These are phyloP conservation scores for Aegilops speltoides DNA, from an alignment of 176 grass and related monocot species.

Conservation along the genomic window DNA sequence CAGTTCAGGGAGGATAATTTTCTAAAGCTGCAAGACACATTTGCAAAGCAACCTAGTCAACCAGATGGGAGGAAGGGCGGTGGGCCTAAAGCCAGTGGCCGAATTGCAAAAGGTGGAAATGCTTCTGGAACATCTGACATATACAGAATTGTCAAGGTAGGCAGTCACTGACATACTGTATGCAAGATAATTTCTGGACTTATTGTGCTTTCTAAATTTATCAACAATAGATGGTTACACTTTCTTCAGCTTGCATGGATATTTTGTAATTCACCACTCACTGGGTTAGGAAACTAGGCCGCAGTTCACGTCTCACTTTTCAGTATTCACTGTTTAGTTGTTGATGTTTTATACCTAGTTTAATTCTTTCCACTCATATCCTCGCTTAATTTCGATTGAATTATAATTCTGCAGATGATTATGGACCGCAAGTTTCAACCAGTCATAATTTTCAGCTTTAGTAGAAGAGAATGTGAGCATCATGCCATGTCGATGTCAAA, in stretches of 20 bases:
- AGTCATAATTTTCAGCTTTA: constrained; percentile 98
- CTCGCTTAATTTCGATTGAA: constrained; percentile 26
- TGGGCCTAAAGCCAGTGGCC: constrained; percentile 48
- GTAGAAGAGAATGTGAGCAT: constrained; percentile 95
- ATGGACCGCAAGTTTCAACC: constrained; percentile 98
- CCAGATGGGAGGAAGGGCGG: constrained; percentile 50
- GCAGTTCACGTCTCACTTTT: neutral
- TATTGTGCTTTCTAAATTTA: neutral
- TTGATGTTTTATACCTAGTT: neutral
- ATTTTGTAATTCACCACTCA: neutral
- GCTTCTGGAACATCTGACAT: constrained; percentile 71
- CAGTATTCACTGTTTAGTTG: neutral
- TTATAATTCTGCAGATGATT: constrained; percentile 76
- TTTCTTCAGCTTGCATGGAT: neutral
- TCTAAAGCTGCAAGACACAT: constrained; percentile 77
- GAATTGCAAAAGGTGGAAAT: constrained; percentile 75
- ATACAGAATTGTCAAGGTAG: constrained; percentile 82
- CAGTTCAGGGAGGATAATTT: constrained; percentile 96
- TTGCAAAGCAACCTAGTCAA: constrained; percentile 50
- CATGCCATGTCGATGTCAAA: constrained; percentile 99
- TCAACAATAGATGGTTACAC: neutral
- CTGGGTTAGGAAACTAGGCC: neutral
- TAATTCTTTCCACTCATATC: neutral
- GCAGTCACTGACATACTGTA: neutral
- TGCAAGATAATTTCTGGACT: neutral